A percentile compares a stretch with the other conserved stretches of the same genome.
Evolutionary conservation across 2,329 filamentous ascomycete genomes (phyloP).

Genomic region (Verticillium longisporum): DNA sequence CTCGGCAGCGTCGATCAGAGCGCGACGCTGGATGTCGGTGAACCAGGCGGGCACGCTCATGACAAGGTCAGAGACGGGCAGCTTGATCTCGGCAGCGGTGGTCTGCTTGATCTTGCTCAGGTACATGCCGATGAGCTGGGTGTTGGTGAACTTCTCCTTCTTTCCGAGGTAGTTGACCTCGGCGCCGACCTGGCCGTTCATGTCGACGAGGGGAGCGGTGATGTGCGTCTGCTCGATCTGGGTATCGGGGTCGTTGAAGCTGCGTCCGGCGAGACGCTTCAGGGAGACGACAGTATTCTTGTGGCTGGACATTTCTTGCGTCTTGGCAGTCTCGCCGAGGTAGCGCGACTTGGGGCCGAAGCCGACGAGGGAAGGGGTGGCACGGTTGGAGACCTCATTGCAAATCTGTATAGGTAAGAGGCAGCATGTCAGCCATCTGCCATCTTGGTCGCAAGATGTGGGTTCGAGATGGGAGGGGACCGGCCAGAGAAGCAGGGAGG

Average conservation of each 20-base stretch:
- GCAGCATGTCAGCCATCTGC: not conserved
- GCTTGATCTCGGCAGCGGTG: conserved; percentile 77
- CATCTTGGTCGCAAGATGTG: conserved; percentile 1
- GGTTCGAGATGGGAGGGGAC: not conserved
- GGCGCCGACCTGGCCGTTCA: conserved; percentile 90
- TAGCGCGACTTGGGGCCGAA: conserved; percentile 93
- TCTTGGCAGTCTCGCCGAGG: conserved; percentile 92
- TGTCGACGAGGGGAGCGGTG: conserved; percentile 77
- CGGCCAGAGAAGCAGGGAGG: not conserved
- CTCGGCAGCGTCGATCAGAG: conserved; percentile 84
- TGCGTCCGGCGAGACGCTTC: conserved; percentile 86
- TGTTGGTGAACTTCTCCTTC: conserved; percentile 92
- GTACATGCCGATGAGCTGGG: conserved; percentile 92
- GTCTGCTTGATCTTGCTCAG: conserved; percentile 90
- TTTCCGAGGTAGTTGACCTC: conserved; percentile 91
- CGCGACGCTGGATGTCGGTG: conserved; percentile 86
- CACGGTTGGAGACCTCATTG: conserved; percentile 98
- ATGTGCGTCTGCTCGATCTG: conserved; percentile 89
- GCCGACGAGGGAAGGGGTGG: conserved; percentile 92
- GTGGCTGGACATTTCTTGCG: conserved; percentile 97
- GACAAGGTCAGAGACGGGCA: conserved; percentile 88
- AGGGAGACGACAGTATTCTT: conserved; percentile 96
- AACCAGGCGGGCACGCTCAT: conserved; percentile 96
- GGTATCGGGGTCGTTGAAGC: conserved; percentile 83
- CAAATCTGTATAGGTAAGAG: conserved; percentile 60